Percentiles rank a stretch among this genome's conserved stretches.
Conservation (phyloP, 78 protist species). For the Anaeramoeba ignava region DNA sequence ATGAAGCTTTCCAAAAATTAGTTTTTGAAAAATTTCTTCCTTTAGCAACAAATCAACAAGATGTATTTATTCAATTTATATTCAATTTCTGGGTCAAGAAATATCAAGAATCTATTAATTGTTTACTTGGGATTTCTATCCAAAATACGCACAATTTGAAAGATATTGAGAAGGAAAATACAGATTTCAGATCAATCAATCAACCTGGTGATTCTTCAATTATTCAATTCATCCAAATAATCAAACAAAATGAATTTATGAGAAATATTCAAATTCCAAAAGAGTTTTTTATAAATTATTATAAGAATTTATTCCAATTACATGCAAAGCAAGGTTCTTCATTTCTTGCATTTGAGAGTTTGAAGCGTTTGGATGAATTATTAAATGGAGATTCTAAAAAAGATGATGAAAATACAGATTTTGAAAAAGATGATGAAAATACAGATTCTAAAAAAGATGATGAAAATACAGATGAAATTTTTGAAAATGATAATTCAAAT, state of each 20-base stretch:
- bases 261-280: not conserved
- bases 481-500: not conserved
- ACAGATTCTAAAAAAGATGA: not conserved
- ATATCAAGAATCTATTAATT: not conserved
- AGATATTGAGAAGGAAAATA: no score
- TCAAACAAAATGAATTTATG: no score
- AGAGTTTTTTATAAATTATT: not conserved
- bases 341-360: not conserved
- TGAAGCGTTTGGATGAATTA: not conserved
- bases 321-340: not conserved
- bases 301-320: not conserved
- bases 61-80: not conserved
- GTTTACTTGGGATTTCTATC: no score
- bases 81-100: not conserved
- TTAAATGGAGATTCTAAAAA: not conserved
- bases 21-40: not conserved
- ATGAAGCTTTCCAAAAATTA: not conserved
- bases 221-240: no score
- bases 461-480: not conserved
- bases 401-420: not conserved
- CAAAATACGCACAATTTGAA: no score
- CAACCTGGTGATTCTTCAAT: no score
- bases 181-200: no score
- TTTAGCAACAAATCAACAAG: not conserved
- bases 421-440: not conserved